phyloP scores from a whole-genome alignment of 345 rosid species.

The Reutealis trisperma region DNA sequence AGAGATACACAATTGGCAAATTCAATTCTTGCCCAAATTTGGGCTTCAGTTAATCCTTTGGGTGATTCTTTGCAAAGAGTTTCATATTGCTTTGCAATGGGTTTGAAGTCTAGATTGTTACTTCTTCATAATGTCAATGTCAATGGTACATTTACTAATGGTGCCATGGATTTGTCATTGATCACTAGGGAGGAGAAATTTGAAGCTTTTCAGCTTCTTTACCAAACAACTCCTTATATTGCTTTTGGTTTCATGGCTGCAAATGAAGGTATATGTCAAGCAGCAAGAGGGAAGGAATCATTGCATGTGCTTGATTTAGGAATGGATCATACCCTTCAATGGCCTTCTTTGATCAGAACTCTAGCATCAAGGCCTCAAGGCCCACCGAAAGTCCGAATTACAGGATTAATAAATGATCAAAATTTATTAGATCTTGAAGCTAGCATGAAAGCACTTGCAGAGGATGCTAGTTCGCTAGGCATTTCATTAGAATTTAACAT shows the following conservation, averaged over 20 bases:
- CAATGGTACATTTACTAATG: slow-evolving; percentile 39
- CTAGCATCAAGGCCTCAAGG: slow-evolving; percentile 58
- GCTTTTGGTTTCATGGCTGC: slow-evolving; percentile 66
- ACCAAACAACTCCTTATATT: slow-evolving; percentile 59
- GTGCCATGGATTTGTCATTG: slow-evolving; percentile 26
- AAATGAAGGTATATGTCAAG: slow-evolving; percentile 59
- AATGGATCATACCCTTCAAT: slow-evolving; percentile 56
- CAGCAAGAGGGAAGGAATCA: slow-evolving; percentile 45
- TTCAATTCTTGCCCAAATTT: slow-evolving; percentile 48
- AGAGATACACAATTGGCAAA: slow-evolving; percentile 51
- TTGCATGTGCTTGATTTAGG: slow-evolving; percentile 60
- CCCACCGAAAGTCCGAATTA: slow-evolving; percentile 49
- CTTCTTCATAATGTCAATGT: slow-evolving; percentile 42
- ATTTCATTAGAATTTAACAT: slow-evolving; percentile 37
- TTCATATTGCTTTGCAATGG: slow-evolving; percentile 54
- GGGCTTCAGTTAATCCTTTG: slow-evolving; percentile 41
- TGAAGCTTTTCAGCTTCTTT: slow-evolving; percentile 61
- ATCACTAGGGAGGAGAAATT: slow-evolving; percentile 44
- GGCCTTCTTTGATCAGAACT: slow-evolving; percentile 54
- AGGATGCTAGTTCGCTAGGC: slow-evolving; percentile 46
- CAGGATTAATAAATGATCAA: slow-evolving; percentile 35
- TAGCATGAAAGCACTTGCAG: slow-evolving; percentile 35
- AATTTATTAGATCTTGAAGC: slow-evolving; percentile 29
- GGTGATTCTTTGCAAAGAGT: slow-evolving; percentile 67
- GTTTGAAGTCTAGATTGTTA: slow-evolving; percentile 51